These are phyloP conservation scores for Hypoxylon rubiginosum DNA, from an alignment of 2,329 filamentous ascomycete genomes.

Conservation along the genomic window DNA sequence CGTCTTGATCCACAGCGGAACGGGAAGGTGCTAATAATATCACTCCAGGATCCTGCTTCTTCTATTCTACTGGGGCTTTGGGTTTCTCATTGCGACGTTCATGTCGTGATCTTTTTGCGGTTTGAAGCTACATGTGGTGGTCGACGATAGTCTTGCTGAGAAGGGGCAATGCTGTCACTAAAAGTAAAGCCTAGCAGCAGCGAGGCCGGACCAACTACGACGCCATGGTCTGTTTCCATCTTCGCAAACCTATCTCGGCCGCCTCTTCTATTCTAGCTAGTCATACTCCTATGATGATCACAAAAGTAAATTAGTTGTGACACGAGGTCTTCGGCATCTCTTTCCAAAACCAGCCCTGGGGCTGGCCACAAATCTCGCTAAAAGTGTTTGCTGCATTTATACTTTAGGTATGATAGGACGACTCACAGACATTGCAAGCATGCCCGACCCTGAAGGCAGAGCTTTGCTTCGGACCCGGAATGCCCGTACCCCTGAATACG, in stretches of 20 bases:
- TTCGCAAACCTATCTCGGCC: no score
- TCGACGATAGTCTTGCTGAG: no score
- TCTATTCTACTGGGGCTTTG: not conserved
- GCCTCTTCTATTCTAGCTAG: not conserved
- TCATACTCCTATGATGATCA: not conserved
- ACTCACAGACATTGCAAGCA: not conserved
- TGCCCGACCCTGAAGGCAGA: not conserved
- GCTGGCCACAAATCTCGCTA: not conserved
- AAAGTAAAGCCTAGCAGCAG: no score
- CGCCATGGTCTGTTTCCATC: no score
- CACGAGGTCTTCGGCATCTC: not conserved
- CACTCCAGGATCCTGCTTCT: not conserved
- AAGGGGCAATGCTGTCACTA: no score
- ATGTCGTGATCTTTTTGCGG: not conserved
- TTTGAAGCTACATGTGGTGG: not conserved
- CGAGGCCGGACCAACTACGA: no score
- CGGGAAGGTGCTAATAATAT: constrained; percentile 6
- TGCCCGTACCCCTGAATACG: not conserved
- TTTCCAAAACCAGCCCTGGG: not conserved
- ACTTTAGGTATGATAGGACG: not conserved
- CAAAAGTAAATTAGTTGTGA: not conserved
- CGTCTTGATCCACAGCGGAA: constrained; percentile 9
- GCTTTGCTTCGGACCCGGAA: not conserved
- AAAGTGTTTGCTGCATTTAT: not conserved
- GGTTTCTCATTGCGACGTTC: not conserved